Base-by-base conservation (phyloP, 768 basidiomycete species). In the Amyloporia xantha region DNA sequence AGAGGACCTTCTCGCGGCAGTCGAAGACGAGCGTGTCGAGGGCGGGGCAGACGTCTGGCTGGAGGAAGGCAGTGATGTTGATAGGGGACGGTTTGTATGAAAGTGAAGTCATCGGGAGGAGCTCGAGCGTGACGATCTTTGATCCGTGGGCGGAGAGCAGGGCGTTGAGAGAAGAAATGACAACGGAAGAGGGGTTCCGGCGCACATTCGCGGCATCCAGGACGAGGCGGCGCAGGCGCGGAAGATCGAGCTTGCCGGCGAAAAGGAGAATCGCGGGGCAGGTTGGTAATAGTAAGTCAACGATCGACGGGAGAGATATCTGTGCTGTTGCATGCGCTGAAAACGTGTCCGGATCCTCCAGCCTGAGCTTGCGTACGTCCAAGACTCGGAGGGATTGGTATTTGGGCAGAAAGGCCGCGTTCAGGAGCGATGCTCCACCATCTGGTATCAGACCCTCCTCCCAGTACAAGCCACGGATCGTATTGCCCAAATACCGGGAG, bases 391-490 rank as follows among this genome's bases (percentile, higher is more conserved):
- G 58, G 4, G 66, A 54, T 41, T 55, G 57, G 52, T 77, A 80
- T 9, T 52, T 52, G 23, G 72, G 63, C 9, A 60, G 63, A 9
- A 77, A 52, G 44, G 74, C 73, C 24, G 62, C 56, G n/a, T 65
- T 62, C 13, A 68, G 56, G 38, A 64, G 51, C 1, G 52, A 57
- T 51, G 28, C 60, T 59, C 39, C 51, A 47, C 61, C 50, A 37
- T 50, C 48, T 41, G 44, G 20, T 5, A 53, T 46, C 44, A 38
- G 55, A 39, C 51, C 52, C 42, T 65, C 72, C 54, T 68, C 67
- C 77, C 78, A 79, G 48, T 64, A 70, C 10, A 81, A 52, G 27
- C 68, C 70, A 49, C 69, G 64, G 43, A 81, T 62, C 21, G 68
- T 65, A 17, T 60, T 59, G 5, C 71, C 71, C 54, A 73, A 70